A percentile compares a stretch with the other conserved stretches of the same genome.
phyloP scores from a whole-genome alignment of 129 eudicot genomes.

The Flaveria ramosissima region DNA sequence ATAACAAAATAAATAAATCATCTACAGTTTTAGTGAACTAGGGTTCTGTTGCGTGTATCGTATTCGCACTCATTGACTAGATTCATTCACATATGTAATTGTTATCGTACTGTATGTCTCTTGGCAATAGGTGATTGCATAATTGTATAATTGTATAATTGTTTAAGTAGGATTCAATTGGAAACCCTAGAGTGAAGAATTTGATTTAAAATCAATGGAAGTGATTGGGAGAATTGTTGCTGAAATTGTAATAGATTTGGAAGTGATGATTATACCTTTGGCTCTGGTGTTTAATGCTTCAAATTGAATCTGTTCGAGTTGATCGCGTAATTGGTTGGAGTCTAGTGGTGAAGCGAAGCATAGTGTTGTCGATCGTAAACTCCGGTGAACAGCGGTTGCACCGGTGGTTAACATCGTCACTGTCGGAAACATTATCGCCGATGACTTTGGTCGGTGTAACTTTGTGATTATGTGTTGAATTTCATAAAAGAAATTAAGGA shows the following conservation, averaged over 20 bases:
- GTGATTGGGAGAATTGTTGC: neutral
- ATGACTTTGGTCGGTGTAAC: neutral
- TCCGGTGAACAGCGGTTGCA: conserved; percentile 4
- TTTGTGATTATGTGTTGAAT: neutral
- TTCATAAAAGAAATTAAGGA: neutral
- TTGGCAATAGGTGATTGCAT: neutral
- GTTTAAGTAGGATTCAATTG: neutral
- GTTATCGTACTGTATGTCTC: neutral
- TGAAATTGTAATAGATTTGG: neutral
- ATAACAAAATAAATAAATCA: neutral
- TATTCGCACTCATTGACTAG: neutral
- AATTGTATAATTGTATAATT: neutral
- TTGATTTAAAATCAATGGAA: neutral
- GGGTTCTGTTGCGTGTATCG: neutral
- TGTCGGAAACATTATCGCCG: conserved; percentile 28
- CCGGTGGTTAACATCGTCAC: conserved; percentile 36
- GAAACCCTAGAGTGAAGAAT: neutral
- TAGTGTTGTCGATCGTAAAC: conserved; percentile 15
- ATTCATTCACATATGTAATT: conserved; percentile 7
- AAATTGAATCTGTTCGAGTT: conserved; percentile 56
- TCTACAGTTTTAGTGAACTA: neutral
- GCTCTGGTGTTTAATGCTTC: conserved; percentile 49
- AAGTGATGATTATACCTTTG: conserved; percentile 40
- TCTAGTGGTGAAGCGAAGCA: conserved; percentile 45
- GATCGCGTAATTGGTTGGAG: conserved; percentile 48